Evolutionary conservation across 805 yeast genomes (phyloP).

Genomic region (Metschnikowia koreensis): DNA sequence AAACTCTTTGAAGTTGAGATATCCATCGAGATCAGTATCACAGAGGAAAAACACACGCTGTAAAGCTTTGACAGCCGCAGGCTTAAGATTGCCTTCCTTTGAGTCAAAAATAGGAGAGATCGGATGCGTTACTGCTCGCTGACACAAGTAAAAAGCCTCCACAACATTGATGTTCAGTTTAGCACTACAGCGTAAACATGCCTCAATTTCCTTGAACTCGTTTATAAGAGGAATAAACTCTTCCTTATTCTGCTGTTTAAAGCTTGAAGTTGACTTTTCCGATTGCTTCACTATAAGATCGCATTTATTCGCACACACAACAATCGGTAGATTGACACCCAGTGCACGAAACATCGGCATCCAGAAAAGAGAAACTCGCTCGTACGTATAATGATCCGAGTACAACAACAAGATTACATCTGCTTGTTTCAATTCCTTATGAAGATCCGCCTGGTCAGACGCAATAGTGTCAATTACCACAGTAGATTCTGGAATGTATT

Average conservation of each 20-base stretch:
- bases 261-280: slow-evolving; percentile 25
- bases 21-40: slow-evolving; percentile 90
- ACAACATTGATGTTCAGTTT: slow-evolving; percentile 79
- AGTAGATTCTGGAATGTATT: slow-evolving; percentile 48
- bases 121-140: slow-evolving; percentile 89
- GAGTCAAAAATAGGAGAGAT: slow-evolving; percentile 90
- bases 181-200: slow-evolving; percentile 87
- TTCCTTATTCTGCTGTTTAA: slow-evolving; percentile 51
- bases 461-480: slow-evolving; percentile 79
- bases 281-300: slow-evolving; percentile 39
- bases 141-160: slow-evolving; percentile 91
- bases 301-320: slow-evolving; percentile 80
- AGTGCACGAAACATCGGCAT: slow-evolving; percentile 86
- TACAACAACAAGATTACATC: slow-evolving; percentile 95
- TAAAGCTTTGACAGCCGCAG: slow-evolving; percentile 71
- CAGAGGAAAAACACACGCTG: slow-evolving; percentile 78
- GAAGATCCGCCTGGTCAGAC: slow-evolving; percentile 58
- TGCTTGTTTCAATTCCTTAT: slow-evolving; percentile 74
- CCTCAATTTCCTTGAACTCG: slow-evolving; percentile 92
- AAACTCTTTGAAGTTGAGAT: slow-evolving; percentile 68
- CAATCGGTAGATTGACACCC: slow-evolving; percentile 94
- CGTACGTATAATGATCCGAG: slow-evolving; percentile 92
- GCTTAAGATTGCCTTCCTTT: slow-evolving; percentile 80
- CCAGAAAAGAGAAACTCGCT: slow-evolving; percentile 90
- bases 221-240: slow-evolving; percentile 83